Evolutionary conservation across 2,329 filamentous ascomycete genomes (phyloP).

Genomic region (Orbilia brochopaga): DNA sequence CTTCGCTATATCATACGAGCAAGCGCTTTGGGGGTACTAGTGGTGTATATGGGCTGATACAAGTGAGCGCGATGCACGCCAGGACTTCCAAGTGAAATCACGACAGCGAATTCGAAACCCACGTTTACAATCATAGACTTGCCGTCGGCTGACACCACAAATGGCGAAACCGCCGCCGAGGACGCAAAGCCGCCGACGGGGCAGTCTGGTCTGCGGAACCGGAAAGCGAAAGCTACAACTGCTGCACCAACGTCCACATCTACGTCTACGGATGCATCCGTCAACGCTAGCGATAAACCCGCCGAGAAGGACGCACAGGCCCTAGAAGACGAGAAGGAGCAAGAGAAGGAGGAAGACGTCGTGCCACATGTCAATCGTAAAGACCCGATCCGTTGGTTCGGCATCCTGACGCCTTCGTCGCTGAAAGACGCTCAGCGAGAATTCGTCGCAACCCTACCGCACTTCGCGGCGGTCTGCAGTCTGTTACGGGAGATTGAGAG

Average conservation of each 20-base stretch:
- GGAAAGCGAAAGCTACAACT: background rate
- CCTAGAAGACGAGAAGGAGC: background rate
- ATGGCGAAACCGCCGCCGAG: background rate
- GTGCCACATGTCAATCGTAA: background rate
- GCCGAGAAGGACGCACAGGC: background rate
- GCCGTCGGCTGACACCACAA: background rate
- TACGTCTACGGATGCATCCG: slow-evolving; percentile 12
- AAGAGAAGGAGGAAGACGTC: background rate
- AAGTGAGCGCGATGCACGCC: background rate
- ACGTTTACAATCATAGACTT: slow-evolving; percentile 21
- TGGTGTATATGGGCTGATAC: background rate
- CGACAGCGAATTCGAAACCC: background rate
- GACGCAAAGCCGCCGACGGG: background rate
- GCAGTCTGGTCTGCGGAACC: slow-evolving; percentile 11
- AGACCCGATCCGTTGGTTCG: slow-evolving; percentile 62
- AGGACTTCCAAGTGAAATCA: slow-evolving; percentile 26
- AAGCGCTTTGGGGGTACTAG: background rate
- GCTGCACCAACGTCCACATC: no score
- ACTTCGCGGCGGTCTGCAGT: slow-evolving; percentile 13
- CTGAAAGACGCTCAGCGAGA: slow-evolving; percentile 60
- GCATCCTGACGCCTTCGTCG: slow-evolving; percentile 60
- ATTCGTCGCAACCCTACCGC: slow-evolving; percentile 55
- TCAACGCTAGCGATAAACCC: background rate
- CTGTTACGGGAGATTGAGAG: slow-evolving; percentile 26
- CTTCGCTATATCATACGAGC: background rate